Percentiles rank a stretch among this genome's conserved stretches.
phyloP scores from a whole-genome alignment of 257 asterid species.

The Salvia rosmarinus region DNA sequence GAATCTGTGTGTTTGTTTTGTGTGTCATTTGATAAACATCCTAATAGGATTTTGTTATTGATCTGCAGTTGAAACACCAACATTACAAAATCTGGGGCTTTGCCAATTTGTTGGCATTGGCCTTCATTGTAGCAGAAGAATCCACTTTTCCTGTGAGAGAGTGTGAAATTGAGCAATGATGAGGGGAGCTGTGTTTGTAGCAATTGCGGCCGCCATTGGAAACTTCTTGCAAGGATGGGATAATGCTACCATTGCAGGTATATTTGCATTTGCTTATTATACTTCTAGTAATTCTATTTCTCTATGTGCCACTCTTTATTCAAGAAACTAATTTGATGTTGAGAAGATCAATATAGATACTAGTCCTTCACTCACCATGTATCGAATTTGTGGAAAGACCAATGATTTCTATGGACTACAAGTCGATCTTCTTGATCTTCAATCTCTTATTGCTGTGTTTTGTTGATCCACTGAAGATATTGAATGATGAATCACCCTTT shows the following conservation, averaged over 20 bases:
- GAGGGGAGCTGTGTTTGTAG: slow-evolving; percentile 86
- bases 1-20: not conserved
- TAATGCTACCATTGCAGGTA: slow-evolving; percentile 98
- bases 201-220: slow-evolving; percentile 88
- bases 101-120: slow-evolving; percentile 20
- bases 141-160: slow-evolving; percentile 5
- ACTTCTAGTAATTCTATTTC: not conserved
- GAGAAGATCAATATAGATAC: not conserved
- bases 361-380: too few relatives aligned
- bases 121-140: slow-evolving; percentile 17
- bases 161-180: slow-evolving; percentile 39
- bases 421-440: too few relatives aligned
- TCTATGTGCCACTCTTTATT: not conserved
- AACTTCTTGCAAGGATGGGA: slow-evolving; percentile 98
- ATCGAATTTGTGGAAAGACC: slow-evolving; percentile 2
- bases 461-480: slow-evolving; percentile 12
- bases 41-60: slow-evolving; percentile 5
- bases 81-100: slow-evolving; percentile 15
- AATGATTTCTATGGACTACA: not conserved
- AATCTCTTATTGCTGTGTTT: too few relatives aligned
- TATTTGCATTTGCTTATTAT: not conserved
- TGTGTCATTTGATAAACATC: slow-evolving; percentile 17
- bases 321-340: not conserved
- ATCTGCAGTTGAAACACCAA: slow-evolving; percentile 10
- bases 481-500: slow-evolving; percentile 21